These are phyloP conservation scores for Fusarium denticulatum DNA, from an alignment of 2,329 filamentous ascomycete genomes.

Conservation along the genomic window DNA sequence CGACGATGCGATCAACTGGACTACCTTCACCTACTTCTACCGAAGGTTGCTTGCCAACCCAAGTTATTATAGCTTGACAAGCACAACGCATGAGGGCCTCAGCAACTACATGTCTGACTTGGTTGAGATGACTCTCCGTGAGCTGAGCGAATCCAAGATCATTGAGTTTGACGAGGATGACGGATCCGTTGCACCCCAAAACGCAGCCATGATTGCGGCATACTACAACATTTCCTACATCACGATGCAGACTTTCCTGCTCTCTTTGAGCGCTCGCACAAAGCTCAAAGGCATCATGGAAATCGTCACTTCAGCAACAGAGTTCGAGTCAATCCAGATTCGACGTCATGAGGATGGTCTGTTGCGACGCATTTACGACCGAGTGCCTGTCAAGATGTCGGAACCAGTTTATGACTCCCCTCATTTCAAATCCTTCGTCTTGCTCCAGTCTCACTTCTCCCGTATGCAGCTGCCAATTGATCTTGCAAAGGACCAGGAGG, in stretches of 20 bases:
- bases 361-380: conserved; percentile 91
- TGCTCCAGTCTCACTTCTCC: conserved; percentile 96
- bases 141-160: conserved; percentile 91
- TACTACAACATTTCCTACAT: conserved; percentile 99
- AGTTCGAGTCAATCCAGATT: conserved; percentile 96
- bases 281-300: conserved; percentile 98
- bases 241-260: conserved; percentile 97
- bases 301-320: conserved; percentile 95
- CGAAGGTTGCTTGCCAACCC: conserved; percentile 93
- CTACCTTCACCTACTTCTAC: conserved; percentile 98
- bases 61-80: conserved; percentile 91
- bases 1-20: conserved; percentile 98
- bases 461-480: conserved; percentile 97
- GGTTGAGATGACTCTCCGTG: conserved; percentile 90
- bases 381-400: conserved; percentile 93
- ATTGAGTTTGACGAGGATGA: conserved; percentile 96
- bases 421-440: conserved; percentile 97
- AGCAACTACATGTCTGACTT: conserved; percentile 94
- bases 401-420: conserved; percentile 89
- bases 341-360: conserved; percentile 90
- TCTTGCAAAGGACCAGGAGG: conserved; percentile 93
- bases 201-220: conserved; percentile 96
- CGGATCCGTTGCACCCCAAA: conserved; percentile 86
- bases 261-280: conserved; percentile 87
- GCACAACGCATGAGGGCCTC: conserved; percentile 90